Base-by-base conservation (phyloP, 192 early-diverging fungal genomes). In the Fimicolochytrium jonesii region DNA sequence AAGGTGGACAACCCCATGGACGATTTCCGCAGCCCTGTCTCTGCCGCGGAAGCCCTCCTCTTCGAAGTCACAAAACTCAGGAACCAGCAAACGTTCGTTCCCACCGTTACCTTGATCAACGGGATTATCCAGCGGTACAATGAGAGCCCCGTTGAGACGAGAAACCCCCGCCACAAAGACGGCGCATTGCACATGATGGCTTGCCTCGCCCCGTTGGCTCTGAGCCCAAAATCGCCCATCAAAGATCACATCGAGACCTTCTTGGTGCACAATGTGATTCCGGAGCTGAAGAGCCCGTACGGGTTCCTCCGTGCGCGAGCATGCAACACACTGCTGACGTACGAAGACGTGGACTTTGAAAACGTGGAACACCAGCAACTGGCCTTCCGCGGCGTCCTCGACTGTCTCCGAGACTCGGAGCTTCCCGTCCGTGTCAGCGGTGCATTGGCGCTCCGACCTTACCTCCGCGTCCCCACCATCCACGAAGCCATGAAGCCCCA, bases 101-200 rank as follows among this genome's bases (percentile, higher is more conserved):
- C 79, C 15, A 90, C 95, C 47, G 72, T 99, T 31, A 70, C 61
- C 42, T 83, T 97, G 56, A 80, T 93, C 71, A 92, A 93, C 71
- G 67, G 60, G 46, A 78, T 90, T 29, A 66, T 97, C 43, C 70
- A 77, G 48, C 77, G 75, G 63, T 92, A 94, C 68, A 56, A 81
- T 20, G 77, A 86, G 57, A 59, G 82, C 31, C 83, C 88, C 13
- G 75, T 68, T n/a, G 87, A 86, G 20, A 61, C 83, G n/a, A 85
- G 83, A 65, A 79, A 88, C 58, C 86, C 84, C 23, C 79, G 82
- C 26, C 78, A 84, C 37, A 98, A 97, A 77, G 90, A 95, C 70
- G 94, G 93, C 57, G 92, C 91, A 5, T 76, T 98, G 53, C 78
- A 77, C 62, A 94, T 97, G 88, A 88, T 98, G 73, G 74, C 85